Evolutionary conservation across 1,139 yeast genomes (phyloP), one percentile per base, ranked within the genome.

Genomic region (Geotrichum cucujoidarum): DNA sequence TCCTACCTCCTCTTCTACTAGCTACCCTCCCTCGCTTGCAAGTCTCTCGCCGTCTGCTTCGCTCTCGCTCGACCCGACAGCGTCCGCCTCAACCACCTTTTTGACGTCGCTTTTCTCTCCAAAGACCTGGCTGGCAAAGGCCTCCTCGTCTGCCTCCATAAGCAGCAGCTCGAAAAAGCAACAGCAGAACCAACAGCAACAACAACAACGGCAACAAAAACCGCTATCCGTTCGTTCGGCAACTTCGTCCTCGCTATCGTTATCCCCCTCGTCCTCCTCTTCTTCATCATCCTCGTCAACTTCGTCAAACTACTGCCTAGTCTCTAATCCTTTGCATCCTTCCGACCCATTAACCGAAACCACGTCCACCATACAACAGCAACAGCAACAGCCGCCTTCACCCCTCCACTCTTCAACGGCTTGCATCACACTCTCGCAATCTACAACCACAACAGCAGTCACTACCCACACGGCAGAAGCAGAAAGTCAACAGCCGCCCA

Each of bases 41-140:
- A 29, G 38, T 16, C 38, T 35, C 27, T 45, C 48, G 3, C 45
- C 48, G 14, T 21, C 48, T n/a, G 34, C 34, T 22, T 45, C 48
- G 11, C 24, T 45, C 11, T 33, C 45, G 2, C n/a, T 45, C 7
- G 43, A 45, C 22, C 48, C 43, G n/a, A 16, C 47, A 14, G 20
- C 34, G 1, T n/a, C n/a, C n/a, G 17, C 41, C 6, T 21, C 18
- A 5, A 40, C 20, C 24, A 16, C 34, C n/a, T 29, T 43, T 25
- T 18, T 37, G 8, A 18, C 41, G 11, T 37, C 37, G 24, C 25
- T 45, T 7, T 29, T 41, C 27, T 45, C 48, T n/a, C 45, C 48
- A 4, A 45, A 40, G 29, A 11, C 36, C 40, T 45, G 48, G 48
- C 40, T 34, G 20, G 16, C 44, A 7, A 22, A 35, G 17, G 37